A percentile compares a stretch with the other conserved stretches of the same genome.
Conservation (phyloP, 1,284 basidiomycete species). For the Neonothopanus nambi region DNA sequence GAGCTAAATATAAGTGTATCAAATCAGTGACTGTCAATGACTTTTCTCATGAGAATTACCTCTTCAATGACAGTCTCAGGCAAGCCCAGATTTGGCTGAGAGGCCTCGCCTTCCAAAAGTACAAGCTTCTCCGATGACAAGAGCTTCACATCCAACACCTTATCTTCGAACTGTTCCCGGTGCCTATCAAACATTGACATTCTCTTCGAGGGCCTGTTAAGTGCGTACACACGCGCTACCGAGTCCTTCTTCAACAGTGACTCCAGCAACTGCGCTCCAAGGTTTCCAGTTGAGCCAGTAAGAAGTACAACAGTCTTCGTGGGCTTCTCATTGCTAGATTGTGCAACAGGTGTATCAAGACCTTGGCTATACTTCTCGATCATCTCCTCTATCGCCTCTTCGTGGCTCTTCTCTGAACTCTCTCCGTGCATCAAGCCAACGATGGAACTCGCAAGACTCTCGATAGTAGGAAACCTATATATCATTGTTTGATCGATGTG, state of each 20-base stretch:
- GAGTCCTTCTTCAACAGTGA: conserved; percentile 25
- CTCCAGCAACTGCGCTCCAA: conserved; percentile 34
- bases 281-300: conserved; percentile 35
- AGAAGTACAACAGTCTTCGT: conserved; percentile 26
- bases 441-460: conserved; percentile 21
- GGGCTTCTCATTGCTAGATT: conserved; percentile 20
- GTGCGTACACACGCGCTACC: conserved; percentile 32
- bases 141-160: conserved; percentile 28
- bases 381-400: conserved; percentile 5
- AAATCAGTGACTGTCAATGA: not conserved
- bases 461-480: conserved; percentile 35
- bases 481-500: conserved; percentile 29
- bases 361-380: conserved; percentile 2
- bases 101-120: conserved; percentile 29
- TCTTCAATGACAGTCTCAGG: conserved; percentile 15
- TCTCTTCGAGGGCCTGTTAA: conserved; percentile 27
- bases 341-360: conserved; percentile 2
- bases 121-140: conserved; percentile 30
- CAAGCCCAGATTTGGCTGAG: conserved; percentile 27
- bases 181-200: conserved; percentile 15
- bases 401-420: not conserved
- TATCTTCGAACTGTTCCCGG: conserved; percentile 31
- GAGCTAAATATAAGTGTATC: not conserved
- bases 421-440: not conserved
- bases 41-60: not conserved